These are phyloP conservation scores for Tympanopsis confertula DNA, from an alignment of 2,329 filamentous ascomycete species.

Conservation along the genomic window DNA sequence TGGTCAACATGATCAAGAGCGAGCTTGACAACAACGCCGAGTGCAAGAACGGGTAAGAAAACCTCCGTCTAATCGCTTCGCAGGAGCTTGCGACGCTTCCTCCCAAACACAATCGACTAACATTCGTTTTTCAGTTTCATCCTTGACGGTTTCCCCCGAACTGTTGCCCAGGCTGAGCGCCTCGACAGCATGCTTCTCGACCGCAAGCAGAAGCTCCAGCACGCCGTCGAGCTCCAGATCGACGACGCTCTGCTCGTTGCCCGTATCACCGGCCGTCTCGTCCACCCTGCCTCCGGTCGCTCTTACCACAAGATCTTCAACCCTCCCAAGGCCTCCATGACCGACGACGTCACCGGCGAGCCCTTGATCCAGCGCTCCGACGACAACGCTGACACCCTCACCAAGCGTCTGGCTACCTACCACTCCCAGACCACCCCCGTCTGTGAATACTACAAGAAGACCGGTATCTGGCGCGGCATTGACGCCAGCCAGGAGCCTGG, in stretches of 20 bases:
- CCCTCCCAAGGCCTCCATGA: slow-evolving; percentile 88
- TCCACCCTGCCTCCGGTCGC: slow-evolving; percentile 91
- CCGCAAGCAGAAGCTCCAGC: slow-evolving; percentile 75
- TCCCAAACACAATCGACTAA: too few species aligned
- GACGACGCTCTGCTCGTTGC: slow-evolving; percentile 87
- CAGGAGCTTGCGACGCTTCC: too few species aligned
- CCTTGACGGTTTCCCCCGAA: slow-evolving; percentile 95
- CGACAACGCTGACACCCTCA: slow-evolving; percentile 90
- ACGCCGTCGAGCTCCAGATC: slow-evolving; percentile 93
- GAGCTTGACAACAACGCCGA: slow-evolving; percentile 89
- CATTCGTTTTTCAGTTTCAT: slow-evolving; percentile 81
- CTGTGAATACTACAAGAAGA: slow-evolving; percentile 92
- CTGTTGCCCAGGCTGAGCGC: slow-evolving; percentile 86
- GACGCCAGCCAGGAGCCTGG: slow-evolving; percentile 94
- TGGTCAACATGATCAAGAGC: slow-evolving; percentile 99
- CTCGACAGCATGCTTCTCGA: slow-evolving; percentile 80
- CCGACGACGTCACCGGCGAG: slow-evolving; percentile 92
- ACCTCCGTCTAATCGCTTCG: too few species aligned
- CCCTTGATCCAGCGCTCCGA: slow-evolving; percentile 91
- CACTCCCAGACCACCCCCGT: slow-evolving; percentile 89
- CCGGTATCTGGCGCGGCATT: slow-evolving; percentile 89
- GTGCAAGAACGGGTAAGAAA: slow-evolving; percentile 83
- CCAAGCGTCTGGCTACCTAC: slow-evolving; percentile 89
- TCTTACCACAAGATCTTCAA: slow-evolving; percentile 99
- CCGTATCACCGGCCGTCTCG: slow-evolving; percentile 87